Evolutionary conservation across 768 basidiomycete genomes (phyloP).

Genomic region (Trametes punicea): DNA sequence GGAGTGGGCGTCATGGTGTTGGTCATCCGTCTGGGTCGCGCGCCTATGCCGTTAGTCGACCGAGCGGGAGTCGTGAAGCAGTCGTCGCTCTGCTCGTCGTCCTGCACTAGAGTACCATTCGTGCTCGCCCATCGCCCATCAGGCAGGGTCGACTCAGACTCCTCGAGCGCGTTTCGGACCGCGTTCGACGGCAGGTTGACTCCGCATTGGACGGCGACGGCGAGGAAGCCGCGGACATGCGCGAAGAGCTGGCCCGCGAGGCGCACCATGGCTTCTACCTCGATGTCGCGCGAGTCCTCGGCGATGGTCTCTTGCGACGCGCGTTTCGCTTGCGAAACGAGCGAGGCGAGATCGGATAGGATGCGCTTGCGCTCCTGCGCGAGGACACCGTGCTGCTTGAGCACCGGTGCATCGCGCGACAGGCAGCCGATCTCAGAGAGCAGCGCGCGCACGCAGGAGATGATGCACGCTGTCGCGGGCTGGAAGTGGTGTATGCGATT

Average conservation of each 20-base stretch:
- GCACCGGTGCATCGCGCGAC: constrained; percentile 71
- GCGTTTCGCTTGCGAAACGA: constrained; percentile 78
- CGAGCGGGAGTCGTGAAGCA: constrained; percentile 12
- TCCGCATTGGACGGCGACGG: constrained; percentile 72
- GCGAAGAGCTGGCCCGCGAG: constrained; percentile 79
- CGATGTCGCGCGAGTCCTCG: constrained; percentile 47
- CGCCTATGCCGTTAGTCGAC: constrained; percentile 19
- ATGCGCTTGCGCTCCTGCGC: constrained; percentile 80
- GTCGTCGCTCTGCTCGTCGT: constrained; percentile 16
- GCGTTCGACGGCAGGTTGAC: constrained; percentile 49
- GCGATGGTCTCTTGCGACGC: constrained; percentile 49
- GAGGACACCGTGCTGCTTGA: constrained; percentile 63
- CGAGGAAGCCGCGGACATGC: constrained; percentile 76
- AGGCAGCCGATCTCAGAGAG: constrained; percentile 82
- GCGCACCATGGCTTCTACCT: constrained; percentile 76
- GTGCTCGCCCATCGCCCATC: constrained; percentile 32
- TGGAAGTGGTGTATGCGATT: constrained; percentile 82
- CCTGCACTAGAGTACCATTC: constrained; percentile 31
- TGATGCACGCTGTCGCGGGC: constrained; percentile 91
- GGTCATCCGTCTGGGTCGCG: constrained; percentile 11
- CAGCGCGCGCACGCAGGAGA: constrained; percentile 88
- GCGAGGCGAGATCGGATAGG: constrained; percentile 70
- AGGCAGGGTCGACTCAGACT: constrained; percentile 30
- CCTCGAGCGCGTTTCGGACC: constrained; percentile 22
- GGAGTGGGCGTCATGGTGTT: constrained; percentile 27